Evolutionary conservation across 768 basidiomycete genomes (phyloP).

Genomic region (Leccinum boreale): DNA sequence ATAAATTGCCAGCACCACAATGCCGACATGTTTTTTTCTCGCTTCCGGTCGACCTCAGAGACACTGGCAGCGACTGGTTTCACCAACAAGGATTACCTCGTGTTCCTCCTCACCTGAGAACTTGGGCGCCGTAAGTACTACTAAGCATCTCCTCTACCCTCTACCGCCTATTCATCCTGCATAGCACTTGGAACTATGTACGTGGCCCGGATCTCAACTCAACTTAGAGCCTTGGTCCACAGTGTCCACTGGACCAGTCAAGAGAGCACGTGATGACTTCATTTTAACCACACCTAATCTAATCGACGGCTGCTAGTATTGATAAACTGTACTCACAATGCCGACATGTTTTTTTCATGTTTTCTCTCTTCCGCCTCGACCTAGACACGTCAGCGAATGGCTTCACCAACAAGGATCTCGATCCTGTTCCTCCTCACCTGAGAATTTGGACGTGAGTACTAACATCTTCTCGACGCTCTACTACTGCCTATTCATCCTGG

Average conservation of each 20-base stretch:
- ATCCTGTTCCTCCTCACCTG: conserved; percentile 58
- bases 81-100: too few relatives aligned
- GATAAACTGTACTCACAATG: background rate
- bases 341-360: background rate
- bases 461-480: background rate
- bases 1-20: background rate
- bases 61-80: too few relatives aligned
- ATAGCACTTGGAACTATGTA: conserved; percentile 58
- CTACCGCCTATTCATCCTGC: background rate
- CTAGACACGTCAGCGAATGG: conserved; percentile 40
- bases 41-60: background rate
- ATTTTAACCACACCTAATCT: conserved; percentile 12
- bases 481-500: background rate
- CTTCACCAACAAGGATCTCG: conserved; percentile 78
- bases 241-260: background rate
- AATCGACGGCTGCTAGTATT: background rate
- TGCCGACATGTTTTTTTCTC: conserved; percentile 1
- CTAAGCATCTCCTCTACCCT: background rate
- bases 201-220: conserved; percentile 42
- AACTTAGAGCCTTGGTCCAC: conserved; percentile 5
- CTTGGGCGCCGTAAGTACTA: background rate
- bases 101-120: too few relatives aligned
- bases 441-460: conserved; percentile 56
- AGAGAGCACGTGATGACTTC: conserved; percentile 23
- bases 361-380: too few relatives aligned